A percentile compares a stretch with the other conserved stretches of the same genome.
phyloP scores from a whole-genome alignment of 768 basidiomycete species.

The Rhodosporidiobolus odoratus region DNA sequence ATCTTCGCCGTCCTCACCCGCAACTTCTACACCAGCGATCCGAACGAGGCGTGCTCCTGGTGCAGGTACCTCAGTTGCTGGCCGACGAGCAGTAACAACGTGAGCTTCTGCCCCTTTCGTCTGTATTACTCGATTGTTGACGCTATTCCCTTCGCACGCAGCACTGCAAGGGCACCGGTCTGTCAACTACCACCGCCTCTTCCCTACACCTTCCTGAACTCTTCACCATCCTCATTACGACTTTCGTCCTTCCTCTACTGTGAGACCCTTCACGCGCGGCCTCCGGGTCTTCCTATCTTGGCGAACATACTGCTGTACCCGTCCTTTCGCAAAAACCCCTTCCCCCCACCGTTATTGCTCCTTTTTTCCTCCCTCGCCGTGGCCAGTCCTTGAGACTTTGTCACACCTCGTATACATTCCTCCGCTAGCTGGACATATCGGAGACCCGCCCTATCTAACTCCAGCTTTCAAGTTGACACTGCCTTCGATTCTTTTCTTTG shows the following conservation, averaged over 20 bases:
- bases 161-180: constrained; percentile 37
- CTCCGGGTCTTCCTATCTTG: constrained; percentile 47
- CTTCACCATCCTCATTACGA: constrained; percentile 19
- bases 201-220: constrained; percentile 1
- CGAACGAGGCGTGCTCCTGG: constrained; percentile 64
- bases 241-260: constrained; percentile 12
- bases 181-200: constrained; percentile 5
- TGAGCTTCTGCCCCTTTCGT: constrained; percentile 23
- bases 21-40: constrained; percentile 86
- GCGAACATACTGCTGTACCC: constrained; percentile 42
- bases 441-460: no score
- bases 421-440: no score
- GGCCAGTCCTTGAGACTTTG: no score
- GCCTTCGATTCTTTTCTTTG: neutral
- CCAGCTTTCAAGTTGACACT: no score
- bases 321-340: no score
- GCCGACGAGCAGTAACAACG: constrained; percentile 57
- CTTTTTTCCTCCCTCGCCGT: no score
- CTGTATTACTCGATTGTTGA: no score
- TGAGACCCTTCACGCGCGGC: constrained; percentile 41
- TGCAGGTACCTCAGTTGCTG: constrained; percentile 55
- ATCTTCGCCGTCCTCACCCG: constrained; percentile 73
- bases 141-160: neutral
- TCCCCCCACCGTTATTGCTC: no score
- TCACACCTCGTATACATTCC: no score